phyloP scores from a whole-genome alignment of 768 basidiomycete species.

The Phaffia tasmanica region DNA sequence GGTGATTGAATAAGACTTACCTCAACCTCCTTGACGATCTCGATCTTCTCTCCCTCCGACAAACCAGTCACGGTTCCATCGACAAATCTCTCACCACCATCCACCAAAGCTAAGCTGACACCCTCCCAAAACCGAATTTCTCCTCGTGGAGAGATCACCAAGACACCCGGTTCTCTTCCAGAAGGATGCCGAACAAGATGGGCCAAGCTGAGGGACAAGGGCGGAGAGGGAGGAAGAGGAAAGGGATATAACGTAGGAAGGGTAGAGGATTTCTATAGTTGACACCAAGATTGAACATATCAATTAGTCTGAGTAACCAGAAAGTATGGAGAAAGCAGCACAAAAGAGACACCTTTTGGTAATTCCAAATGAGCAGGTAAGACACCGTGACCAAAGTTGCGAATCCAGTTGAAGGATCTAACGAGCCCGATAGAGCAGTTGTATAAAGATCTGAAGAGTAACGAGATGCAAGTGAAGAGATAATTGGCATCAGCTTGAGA shows the following conservation, averaged over 20 bases:
- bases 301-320: not conserved
- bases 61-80: constrained; percentile 25
- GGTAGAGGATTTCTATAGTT: constrained; percentile 17
- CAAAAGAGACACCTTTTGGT: constrained; percentile 2
- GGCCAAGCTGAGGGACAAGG: constrained; percentile 2
- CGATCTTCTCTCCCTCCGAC: constrained; percentile 32
- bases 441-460: constrained; percentile 21
- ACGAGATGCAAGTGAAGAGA: not conserved
- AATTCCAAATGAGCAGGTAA: constrained; percentile 20
- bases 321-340: not conserved
- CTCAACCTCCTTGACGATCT: constrained; percentile 29
- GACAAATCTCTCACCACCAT: constrained; percentile 35
- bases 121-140: constrained; percentile 78
- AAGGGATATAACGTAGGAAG: constrained; percentile 18
- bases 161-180: constrained; percentile 63
- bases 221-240: constrained; percentile 12
- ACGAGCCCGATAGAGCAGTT: constrained; percentile 9
- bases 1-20: constrained; percentile 14
- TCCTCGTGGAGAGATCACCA: constrained; percentile 61
- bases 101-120: constrained; percentile 42
- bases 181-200: not conserved
- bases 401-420: constrained; percentile 14
- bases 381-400: constrained; percentile 14
- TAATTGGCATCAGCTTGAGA: not conserved
- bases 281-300: no score